A percentile compares a stretch with the other conserved stretches of the same genome.
These are phyloP conservation scores for Paxillus rubicundulus DNA, from an alignment of 768 basidiomycete species.

Conservation along the genomic window DNA sequence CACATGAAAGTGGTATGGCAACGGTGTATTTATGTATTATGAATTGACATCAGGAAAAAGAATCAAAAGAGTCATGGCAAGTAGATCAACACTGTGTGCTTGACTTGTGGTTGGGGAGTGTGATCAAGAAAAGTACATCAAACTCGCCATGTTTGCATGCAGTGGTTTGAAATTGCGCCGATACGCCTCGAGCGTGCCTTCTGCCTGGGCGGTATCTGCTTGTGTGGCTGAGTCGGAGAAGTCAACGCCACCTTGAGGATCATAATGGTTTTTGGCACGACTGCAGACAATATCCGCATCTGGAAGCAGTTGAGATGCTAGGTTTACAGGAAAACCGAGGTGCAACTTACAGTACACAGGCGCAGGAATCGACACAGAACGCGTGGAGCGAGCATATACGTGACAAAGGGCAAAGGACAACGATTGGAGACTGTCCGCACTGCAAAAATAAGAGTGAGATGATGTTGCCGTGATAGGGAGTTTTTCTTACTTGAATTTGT, in stretches of 20 bases:
- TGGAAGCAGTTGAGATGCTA: slow-evolving; percentile 24
- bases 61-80: too few relatives aligned
- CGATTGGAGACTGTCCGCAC: slow-evolving; percentile 66
- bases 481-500: slow-evolving; percentile 52
- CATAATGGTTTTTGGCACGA: slow-evolving; percentile 78
- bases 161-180: slow-evolving; percentile 54
- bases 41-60: too few relatives aligned
- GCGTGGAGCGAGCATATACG: slow-evolving; percentile 75
- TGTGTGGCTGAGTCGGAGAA: slow-evolving; percentile 60
- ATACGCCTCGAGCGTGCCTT: slow-evolving; percentile 47
- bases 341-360: slow-evolving; percentile 70
- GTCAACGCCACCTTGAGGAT: slow-evolving; percentile 56
- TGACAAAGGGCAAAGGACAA: slow-evolving; percentile 77
- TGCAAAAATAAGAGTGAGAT: slow-evolving; percentile 25
- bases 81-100: neutral
- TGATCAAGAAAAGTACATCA: slow-evolving; percentile 59
- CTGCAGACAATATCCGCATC: slow-evolving; percentile 78
- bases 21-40: too few relatives aligned
- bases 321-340: neutral
- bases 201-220: slow-evolving; percentile 38
- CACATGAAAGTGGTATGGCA: too few relatives aligned
- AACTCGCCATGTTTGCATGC: slow-evolving; percentile 44
- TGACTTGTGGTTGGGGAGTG: neutral
- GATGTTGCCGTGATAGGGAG: neutral
- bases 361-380: slow-evolving; percentile 79